These are phyloP conservation scores for Sporormia fimetaria DNA, from an alignment of 495 filamentous ascomycete species.

Conservation along the genomic window DNA sequence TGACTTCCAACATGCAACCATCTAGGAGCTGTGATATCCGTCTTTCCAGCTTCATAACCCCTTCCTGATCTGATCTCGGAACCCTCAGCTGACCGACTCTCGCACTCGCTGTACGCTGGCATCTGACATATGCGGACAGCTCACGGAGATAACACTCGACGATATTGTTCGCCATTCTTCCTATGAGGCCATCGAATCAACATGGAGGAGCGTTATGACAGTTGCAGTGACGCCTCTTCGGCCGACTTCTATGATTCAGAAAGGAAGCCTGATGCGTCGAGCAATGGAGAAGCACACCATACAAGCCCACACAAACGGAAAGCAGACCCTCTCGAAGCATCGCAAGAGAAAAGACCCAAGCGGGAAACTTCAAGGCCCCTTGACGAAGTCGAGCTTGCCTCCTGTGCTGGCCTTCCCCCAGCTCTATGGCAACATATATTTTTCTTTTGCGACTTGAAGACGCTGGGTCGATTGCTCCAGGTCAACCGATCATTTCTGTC, in stretches of 20 bases:
- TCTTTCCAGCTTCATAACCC: too few species aligned
- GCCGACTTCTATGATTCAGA: slow-evolving; percentile 23
- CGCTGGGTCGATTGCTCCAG: slow-evolving; percentile 28
- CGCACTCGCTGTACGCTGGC: too few species aligned
- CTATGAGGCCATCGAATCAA: too few species aligned
- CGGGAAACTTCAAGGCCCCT: slow-evolving; percentile 6
- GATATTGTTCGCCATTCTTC: too few species aligned
- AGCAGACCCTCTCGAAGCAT: slow-evolving; percentile 9
- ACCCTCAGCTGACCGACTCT: too few species aligned
- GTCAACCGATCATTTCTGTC: slow-evolving; percentile 30
- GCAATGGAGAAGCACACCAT: background rate
- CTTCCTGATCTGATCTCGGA: too few species aligned
- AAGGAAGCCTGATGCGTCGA: slow-evolving; percentile 14
- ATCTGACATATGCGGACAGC: too few species aligned
- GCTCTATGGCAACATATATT: slow-evolving; percentile 34
- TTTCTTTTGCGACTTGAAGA: slow-evolving; percentile 24
- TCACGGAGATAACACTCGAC: too few species aligned
- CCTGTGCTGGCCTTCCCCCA: slow-evolving; percentile 22
- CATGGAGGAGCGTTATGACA: slow-evolving; percentile 23
- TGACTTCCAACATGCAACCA: too few species aligned
- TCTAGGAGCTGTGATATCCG: too few species aligned
- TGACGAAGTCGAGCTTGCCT: background rate
- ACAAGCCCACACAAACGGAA: slow-evolving; percentile 16
- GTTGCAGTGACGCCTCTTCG: slow-evolving; percentile 18
- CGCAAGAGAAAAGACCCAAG: slow-evolving; percentile 20